Percentiles rank a stretch among this genome's conserved stretches.
phyloP scores from a whole-genome alignment of 2,329 filamentous ascomycete genomes.

The Beauveria medogensis region DNA sequence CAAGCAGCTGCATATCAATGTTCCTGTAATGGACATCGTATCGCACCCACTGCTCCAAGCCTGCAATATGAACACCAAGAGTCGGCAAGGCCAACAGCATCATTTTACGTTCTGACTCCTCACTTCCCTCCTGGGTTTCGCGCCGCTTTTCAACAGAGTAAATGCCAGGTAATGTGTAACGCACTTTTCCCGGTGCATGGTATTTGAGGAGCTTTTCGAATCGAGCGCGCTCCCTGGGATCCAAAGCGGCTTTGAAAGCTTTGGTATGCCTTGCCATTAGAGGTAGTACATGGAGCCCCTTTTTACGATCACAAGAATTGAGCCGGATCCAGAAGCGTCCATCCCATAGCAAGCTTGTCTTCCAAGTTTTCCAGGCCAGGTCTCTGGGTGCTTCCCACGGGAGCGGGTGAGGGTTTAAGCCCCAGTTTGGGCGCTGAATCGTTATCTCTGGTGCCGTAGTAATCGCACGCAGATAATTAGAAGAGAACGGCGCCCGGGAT shows the following conservation, averaged over 20 bases:
- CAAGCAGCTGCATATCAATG: slow-evolving; percentile 35
- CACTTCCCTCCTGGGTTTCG: neutral
- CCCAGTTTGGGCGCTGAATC: neutral
- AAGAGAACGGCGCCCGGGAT: slow-evolving; percentile 37
- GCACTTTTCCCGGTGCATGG: slow-evolving; percentile 46
- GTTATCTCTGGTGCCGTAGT: neutral
- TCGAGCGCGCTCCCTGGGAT: slow-evolving; percentile 20
- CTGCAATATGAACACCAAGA: slow-evolving; percentile 38
- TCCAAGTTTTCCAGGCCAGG: slow-evolving; percentile 26
- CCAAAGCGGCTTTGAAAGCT: slow-evolving; percentile 38
- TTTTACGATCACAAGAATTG: slow-evolving; percentile 30
- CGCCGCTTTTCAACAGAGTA: slow-evolving; percentile 33
- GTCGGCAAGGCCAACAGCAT: slow-evolving; percentile 46
- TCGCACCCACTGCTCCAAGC: slow-evolving; percentile 38
- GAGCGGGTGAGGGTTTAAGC: neutral
- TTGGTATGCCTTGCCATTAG: slow-evolving; percentile 37
- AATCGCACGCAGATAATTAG: slow-evolving; percentile 20
- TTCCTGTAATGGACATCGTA: slow-evolving; percentile 44
- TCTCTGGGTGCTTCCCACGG: slow-evolving; percentile 20
- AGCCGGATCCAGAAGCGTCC: slow-evolving; percentile 54
- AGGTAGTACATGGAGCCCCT: slow-evolving; percentile 36
- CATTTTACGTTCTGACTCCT: slow-evolving; percentile 13
- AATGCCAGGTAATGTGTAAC: slow-evolving; percentile 47
- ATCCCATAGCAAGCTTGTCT: slow-evolving; percentile 40
- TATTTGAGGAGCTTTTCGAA: slow-evolving; percentile 37